These are phyloP conservation scores for Neltuma alba DNA, from an alignment of 306 rosid genomes.

Conservation along the genomic window DNA sequence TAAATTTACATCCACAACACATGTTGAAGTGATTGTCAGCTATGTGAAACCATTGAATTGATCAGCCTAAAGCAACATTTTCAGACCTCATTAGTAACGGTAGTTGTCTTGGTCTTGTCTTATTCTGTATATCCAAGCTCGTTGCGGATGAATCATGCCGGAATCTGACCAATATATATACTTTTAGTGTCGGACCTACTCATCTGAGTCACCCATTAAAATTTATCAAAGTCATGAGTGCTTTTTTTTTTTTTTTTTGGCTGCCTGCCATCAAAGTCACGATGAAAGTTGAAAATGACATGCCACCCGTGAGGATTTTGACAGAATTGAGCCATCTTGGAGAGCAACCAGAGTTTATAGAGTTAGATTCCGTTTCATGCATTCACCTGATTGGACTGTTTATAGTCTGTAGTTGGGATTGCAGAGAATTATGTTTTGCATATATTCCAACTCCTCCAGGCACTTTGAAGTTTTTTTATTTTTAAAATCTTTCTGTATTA, in stretches of 20 bases:
- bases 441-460: no score
- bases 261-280: no score
- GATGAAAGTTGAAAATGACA: constrained; percentile 37
- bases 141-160: constrained; percentile 2
- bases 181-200: constrained; percentile 30
- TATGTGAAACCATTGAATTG: neutral
- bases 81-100: neutral
- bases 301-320: constrained; percentile 33
- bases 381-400: no score
- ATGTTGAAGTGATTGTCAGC: neutral
- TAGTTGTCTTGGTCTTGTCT: neutral
- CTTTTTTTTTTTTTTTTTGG: no score
- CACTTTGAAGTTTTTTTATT: no score
- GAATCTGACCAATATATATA: neutral
- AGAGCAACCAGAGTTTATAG: no score
- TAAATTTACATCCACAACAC: no score
- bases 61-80: constrained; percentile 9
- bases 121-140: neutral
- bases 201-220: constrained; percentile 13
- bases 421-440: no score
- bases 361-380: no score
- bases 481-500: no score
- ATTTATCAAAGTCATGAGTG: neutral
- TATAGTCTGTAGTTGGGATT: no score
- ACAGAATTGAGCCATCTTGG: constrained; percentile 23